These are phyloP conservation scores for Pichia kluyveri DNA, from an alignment of 805 yeast genomes.

Conservation along the genomic window DNA sequence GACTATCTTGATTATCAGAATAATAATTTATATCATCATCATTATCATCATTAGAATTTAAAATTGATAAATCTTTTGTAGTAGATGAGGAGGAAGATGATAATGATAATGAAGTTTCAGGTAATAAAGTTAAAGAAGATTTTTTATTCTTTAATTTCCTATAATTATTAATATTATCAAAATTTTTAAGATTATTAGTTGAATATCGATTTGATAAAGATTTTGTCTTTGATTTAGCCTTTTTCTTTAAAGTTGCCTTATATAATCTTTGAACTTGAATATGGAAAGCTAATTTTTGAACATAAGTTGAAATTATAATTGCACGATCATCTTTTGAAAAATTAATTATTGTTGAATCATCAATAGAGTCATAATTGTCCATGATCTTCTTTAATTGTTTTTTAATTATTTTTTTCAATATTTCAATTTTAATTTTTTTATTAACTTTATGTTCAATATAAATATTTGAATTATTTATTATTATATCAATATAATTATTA, in stretches of 20 bases:
- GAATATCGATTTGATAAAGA: slow-evolving; percentile 2
- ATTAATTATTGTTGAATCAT: not conserved
- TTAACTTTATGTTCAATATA: slow-evolving; percentile 49
- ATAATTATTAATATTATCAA: not conserved
- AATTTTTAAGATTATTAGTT: not conserved
- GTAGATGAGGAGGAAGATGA: not conserved
- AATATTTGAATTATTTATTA: slow-evolving; percentile 39
- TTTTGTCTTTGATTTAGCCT: not conserved
- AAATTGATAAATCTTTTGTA: not conserved
- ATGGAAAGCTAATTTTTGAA: slow-evolving; percentile 44
- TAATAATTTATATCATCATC: slow-evolving; percentile 8
- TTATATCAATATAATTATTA: slow-evolving; percentile 34
- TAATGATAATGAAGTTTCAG: slow-evolving; percentile 3
- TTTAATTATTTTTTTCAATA: slow-evolving; percentile 27
- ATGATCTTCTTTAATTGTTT: slow-evolving; percentile 9
- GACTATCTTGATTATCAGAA: slow-evolving; percentile 12
- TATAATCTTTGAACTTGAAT: slow-evolving; percentile 61
- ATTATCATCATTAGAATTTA: not conserved
- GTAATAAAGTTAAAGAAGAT: slow-evolving; percentile 9
- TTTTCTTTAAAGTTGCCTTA: slow-evolving; percentile 32
- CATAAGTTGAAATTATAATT: slow-evolving; percentile 37
- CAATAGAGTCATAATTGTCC: not conserved
- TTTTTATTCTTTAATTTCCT: slow-evolving; percentile 12
- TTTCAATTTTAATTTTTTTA: slow-evolving; percentile 28
- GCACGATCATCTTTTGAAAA: slow-evolving; percentile 35